Percentiles rank a stretch among this genome's conserved stretches.
Evolutionary conservation across 2,329 filamentous ascomycete genomes (phyloP).

Genomic region (Arthrinium phaeospermum): DNA sequence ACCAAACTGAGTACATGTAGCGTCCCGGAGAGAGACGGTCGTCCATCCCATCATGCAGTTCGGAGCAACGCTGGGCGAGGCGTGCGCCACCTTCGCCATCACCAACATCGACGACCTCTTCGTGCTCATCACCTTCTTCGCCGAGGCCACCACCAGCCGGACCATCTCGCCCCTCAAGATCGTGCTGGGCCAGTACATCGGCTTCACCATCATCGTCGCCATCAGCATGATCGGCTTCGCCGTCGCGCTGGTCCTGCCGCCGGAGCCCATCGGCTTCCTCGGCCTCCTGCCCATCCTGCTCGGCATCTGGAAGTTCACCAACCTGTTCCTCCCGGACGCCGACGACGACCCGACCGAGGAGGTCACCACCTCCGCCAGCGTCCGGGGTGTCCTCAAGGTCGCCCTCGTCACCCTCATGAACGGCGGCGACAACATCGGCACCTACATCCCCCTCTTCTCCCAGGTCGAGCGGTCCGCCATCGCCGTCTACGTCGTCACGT

Average conservation of each 20-base stretch:
- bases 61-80: slow-evolving; percentile 33
- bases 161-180: slow-evolving; percentile 32
- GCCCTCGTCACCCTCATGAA: slow-evolving; percentile 41
- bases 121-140: slow-evolving; percentile 44
- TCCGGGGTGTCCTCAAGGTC: slow-evolving; percentile 34
- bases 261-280: slow-evolving; percentile 43
- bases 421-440: slow-evolving; percentile 43
- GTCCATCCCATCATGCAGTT: slow-evolving; percentile 20
- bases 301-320: slow-evolving; percentile 38
- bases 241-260: slow-evolving; percentile 37
- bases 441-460: slow-evolving; percentile 42
- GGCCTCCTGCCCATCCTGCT: slow-evolving; percentile 41
- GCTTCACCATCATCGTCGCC: slow-evolving; percentile 41
- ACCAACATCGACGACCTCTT: slow-evolving; percentile 46
- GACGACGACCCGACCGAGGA: slow-evolving; percentile 21
- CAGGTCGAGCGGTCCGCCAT: slow-evolving; percentile 39
- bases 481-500: slow-evolving; percentile 40
- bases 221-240: slow-evolving; percentile 44
- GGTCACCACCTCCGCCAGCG: slow-evolving; percentile 24
- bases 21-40: neutral
- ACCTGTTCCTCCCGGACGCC: slow-evolving; percentile 26
- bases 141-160: slow-evolving; percentile 37
- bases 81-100: slow-evolving; percentile 36
- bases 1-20: neutral
- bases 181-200: slow-evolving; percentile 36